Evolutionary conservation across 2,329 filamentous ascomycete genomes (phyloP).

Genomic region (Monilinia aucupariae): DNA sequence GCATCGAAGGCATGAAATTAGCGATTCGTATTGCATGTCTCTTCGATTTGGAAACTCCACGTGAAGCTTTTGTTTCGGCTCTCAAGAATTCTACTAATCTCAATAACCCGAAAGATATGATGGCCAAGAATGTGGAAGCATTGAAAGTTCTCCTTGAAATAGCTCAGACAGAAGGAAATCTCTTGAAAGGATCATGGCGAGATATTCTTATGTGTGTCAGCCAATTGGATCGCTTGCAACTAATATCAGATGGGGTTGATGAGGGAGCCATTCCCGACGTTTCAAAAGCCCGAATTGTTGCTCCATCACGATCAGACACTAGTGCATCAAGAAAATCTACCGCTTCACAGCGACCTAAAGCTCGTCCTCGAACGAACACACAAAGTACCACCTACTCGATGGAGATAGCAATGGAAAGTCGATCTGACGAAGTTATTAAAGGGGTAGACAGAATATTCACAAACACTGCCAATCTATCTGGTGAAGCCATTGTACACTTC

Average conservation of each 20-base stretch:
- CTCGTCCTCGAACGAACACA: slow-evolving; percentile 47
- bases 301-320: slow-evolving; percentile 47
- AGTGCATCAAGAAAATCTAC: slow-evolving; percentile 60
- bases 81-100: slow-evolving; percentile 91
- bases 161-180: slow-evolving; percentile 86
- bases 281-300: slow-evolving; percentile 69
- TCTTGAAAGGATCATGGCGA: slow-evolving; percentile 86
- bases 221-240: slow-evolving; percentile 88
- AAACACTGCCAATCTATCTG: slow-evolving; percentile 87
- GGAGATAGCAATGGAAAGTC: slow-evolving; percentile 85
- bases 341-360: slow-evolving; percentile 47
- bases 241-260: slow-evolving; percentile 91
- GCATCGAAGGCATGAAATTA: slow-evolving; percentile 91
- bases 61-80: slow-evolving; percentile 90
- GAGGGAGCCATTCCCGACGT: slow-evolving; percentile 90
- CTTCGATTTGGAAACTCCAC: slow-evolving; percentile 87
- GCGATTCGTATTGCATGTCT: slow-evolving; percentile 89
- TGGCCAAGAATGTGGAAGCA: slow-evolving; percentile 93
- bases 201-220: slow-evolving; percentile 93
- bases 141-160: slow-evolving; percentile 87
- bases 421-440: slow-evolving; percentile 88
- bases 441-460: slow-evolving; percentile 95
- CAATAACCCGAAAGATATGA: slow-evolving; percentile 91
- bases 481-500: slow-evolving; percentile 93
- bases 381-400: slow-evolving; percentile 49